phyloP scores from a whole-genome alignment of 2,329 filamentous ascomycete genomes.

The Ophiocordyceps camponoti-leonardi region DNA sequence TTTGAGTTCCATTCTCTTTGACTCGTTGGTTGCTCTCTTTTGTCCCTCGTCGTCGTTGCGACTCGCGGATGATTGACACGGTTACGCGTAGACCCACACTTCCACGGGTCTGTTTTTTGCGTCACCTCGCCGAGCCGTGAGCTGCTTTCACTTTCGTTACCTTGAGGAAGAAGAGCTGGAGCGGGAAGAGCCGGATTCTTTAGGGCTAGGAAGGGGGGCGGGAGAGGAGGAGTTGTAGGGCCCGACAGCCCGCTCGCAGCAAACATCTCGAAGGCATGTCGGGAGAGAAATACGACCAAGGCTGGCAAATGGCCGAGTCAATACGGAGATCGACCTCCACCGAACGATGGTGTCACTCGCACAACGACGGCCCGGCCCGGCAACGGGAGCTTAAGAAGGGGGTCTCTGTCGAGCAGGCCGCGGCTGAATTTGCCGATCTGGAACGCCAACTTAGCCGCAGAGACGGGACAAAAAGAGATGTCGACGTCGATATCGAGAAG shows the following conservation, averaged over 20 bases:
- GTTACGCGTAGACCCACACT: too few relatives aligned
- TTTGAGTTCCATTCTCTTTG: too few relatives aligned
- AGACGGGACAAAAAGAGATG: slow-evolving; percentile 21
- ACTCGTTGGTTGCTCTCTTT: too few relatives aligned
- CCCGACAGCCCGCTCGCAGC: not conserved
- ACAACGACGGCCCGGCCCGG: not conserved
- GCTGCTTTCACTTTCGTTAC: too few relatives aligned
- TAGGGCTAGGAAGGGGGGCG: too few relatives aligned
- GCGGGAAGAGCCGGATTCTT: too few relatives aligned
- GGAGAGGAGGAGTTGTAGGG: too few relatives aligned
- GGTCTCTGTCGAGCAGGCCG: slow-evolving; percentile 47
- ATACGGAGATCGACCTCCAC: not conserved
- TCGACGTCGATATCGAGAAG: slow-evolving; percentile 40
- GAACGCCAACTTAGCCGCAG: slow-evolving; percentile 43
- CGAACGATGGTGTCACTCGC: not conserved
- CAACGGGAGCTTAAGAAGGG: slow-evolving; percentile 13
- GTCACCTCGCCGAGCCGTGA: too few relatives aligned
- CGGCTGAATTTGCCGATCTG: slow-evolving; percentile 54
- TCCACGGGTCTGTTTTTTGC: too few relatives aligned
- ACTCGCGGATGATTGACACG: too few relatives aligned
- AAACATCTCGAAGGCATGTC: not conserved
- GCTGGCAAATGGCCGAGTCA: not conserved
- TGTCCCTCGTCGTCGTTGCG: too few relatives aligned
- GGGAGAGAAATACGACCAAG: not conserved
- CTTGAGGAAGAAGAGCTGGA: too few relatives aligned